Conservation (phyloP, 371 early-diverging fungal genomes). For the Mucor racemosus region DNA sequence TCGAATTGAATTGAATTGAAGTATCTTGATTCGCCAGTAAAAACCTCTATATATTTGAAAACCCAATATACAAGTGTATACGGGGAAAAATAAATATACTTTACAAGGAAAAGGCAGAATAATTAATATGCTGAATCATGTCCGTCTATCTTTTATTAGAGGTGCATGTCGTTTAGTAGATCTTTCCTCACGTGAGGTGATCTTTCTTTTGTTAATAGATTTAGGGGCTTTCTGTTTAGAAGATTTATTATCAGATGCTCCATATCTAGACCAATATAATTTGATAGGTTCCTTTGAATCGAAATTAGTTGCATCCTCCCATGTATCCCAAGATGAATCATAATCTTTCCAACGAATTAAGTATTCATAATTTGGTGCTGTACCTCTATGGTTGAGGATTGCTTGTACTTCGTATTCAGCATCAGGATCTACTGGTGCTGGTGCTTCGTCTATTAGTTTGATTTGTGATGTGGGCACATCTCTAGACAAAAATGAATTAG, state of each 20-base stretch:
- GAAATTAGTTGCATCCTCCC: background rate
- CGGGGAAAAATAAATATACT: background rate
- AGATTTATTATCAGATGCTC: background rate
- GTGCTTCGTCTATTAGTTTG: background rate
- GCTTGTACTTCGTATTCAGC: background rate
- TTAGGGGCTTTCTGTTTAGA: background rate
- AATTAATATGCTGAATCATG: too few species aligned
- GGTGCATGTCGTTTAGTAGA: background rate
- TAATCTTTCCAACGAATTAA: constrained; percentile 8
- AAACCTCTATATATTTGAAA: background rate
- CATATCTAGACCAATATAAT: background rate
- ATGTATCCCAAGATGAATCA: background rate
- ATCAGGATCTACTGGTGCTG: background rate
- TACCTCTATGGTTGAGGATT: constrained; percentile 1
- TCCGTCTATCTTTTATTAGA: too few species aligned
- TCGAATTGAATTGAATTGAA: background rate
- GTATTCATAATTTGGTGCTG: constrained; percentile 8
- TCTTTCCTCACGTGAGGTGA: background rate
- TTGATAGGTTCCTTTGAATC: background rate
- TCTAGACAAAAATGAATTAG: background rate
- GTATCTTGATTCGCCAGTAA: background rate
- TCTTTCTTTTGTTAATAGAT: background rate
- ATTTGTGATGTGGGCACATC: background rate
- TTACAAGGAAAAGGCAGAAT: constrained; percentile 1
- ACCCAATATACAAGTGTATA: background rate